Conservation (phyloP, 495 filamentous ascomycete species). For the Parmelia sp. region DNA sequence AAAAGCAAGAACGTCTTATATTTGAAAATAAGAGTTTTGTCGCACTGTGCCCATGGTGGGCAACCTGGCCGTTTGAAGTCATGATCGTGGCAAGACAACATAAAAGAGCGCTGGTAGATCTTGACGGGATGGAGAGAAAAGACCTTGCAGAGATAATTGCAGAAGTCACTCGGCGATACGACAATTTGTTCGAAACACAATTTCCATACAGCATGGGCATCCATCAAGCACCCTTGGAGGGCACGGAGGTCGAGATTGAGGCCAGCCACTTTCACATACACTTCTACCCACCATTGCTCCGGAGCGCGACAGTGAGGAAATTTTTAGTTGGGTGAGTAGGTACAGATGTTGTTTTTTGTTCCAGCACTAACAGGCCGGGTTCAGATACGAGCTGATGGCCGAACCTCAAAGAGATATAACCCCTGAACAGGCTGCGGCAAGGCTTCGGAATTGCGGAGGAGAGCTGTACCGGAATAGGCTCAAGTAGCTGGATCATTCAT, state of each 20-base stretch:
- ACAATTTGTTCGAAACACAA: constrained; percentile 93
- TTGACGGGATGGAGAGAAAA: constrained; percentile 58
- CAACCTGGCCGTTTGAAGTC: constrained; percentile 92
- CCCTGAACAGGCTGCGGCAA: constrained; percentile 85
- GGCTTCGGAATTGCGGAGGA: constrained; percentile 67
- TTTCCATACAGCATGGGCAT: constrained; percentile 95
- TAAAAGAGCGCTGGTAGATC: constrained; percentile 72
- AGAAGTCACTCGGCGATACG: constrained; percentile 83
- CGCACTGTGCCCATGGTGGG: constrained; percentile 94
- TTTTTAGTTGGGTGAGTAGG: constrained; percentile 73
- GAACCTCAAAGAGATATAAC: constrained; percentile 98
- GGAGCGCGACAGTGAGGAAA: constrained; percentile 90
- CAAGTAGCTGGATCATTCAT: constrained; percentile 21
- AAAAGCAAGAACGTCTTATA: constrained; percentile 77
- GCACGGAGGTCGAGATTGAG: constrained; percentile 76
- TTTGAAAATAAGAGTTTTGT: constrained; percentile 78
- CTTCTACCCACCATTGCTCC: constrained; percentile 89
- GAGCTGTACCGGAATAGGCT: constrained; percentile 74
- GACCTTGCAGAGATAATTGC: constrained; percentile 76
- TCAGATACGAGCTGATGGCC: constrained; percentile 80
- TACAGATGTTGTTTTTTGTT: neutral
- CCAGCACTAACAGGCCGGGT: neutral
- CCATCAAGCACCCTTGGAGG: constrained; percentile 88
- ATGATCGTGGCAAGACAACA: constrained; percentile 81
- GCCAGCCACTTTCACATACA: constrained; percentile 90